A percentile compares a stretch with the other conserved stretches of the same genome.
These are phyloP conservation scores for Saccharomycopsis sp. DNA, from an alignment of 805 yeast species.

Conservation along the genomic window DNA sequence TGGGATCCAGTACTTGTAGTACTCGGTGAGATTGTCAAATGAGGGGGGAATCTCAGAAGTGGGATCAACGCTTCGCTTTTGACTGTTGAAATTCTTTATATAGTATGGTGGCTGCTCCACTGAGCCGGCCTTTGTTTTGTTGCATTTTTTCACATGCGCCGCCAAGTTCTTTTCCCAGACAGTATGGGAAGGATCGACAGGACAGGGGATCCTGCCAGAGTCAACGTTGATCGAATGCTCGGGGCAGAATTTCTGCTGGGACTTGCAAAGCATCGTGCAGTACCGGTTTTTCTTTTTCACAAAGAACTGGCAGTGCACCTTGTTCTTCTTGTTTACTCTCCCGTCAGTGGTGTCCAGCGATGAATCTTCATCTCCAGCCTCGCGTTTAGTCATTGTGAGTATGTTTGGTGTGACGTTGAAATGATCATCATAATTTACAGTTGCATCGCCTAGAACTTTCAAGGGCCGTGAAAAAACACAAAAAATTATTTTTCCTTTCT, in stretches of 20 bases:
- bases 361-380: too few species aligned
- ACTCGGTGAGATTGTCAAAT: neutral
- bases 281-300: conserved; percentile 42
- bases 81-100: conserved; percentile 37
- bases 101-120: too few species aligned
- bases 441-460: too few species aligned
- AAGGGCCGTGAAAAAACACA: too few species aligned
- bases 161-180: conserved; percentile 53
- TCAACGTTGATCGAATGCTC: conserved; percentile 37
- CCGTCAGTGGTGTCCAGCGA: too few species aligned
- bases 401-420: too few species aligned
- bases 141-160: conserved; percentile 56
- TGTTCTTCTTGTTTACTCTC: neutral
- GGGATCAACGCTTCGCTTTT: neutral
- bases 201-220: conserved; percentile 52
- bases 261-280: conserved; percentile 54
- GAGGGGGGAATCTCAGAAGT: neutral
- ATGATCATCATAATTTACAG: too few species aligned
- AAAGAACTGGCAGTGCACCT: conserved; percentile 38
- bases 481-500: too few species aligned
- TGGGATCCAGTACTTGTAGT: conserved; percentile 28
- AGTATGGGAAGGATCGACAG: conserved; percentile 66
- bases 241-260: conserved; percentile 42
- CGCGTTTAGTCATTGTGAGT: too few species aligned
- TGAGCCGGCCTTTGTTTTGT: too few species aligned